phyloP scores from a whole-genome alignment of 1,284 basidiomycete species.

The Chondrostereum purpureum region DNA sequence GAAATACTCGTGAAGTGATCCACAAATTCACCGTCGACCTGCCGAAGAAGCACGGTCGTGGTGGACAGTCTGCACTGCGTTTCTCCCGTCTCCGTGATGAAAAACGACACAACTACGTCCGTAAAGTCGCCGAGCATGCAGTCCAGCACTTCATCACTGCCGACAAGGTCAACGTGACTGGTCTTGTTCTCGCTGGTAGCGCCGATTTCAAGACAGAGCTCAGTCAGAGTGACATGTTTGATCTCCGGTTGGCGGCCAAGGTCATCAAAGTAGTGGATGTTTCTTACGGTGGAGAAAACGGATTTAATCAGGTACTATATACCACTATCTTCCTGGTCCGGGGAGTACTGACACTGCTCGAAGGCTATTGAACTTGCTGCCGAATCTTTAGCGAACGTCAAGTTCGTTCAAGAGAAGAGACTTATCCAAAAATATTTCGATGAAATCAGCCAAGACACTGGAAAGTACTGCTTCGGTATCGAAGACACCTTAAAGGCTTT shows the following conservation, averaged over 20 bases:
- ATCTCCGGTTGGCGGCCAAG: slow-evolving; percentile 82
- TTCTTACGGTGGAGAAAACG: slow-evolving; percentile 98
- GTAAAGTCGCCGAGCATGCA: slow-evolving; percentile 95
- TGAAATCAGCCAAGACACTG: slow-evolving; percentile 97
- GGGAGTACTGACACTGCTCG: no score
- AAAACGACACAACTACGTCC: slow-evolving; percentile 99
- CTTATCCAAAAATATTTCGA: slow-evolving; percentile 98
- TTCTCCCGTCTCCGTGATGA: slow-evolving; percentile 99
- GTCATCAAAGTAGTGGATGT: slow-evolving; percentile 98
- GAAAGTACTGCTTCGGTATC: slow-evolving; percentile 97
- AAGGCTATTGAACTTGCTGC: slow-evolving; percentile 96
- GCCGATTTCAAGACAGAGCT: slow-evolving; percentile 99
- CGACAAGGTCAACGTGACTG: slow-evolving; percentile 98
- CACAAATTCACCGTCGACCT: slow-evolving; percentile 99
- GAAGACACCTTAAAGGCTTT: slow-evolving; percentile 96
- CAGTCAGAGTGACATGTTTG: slow-evolving; percentile 95
- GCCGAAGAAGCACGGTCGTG: slow-evolving; percentile 99
- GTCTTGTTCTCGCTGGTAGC: slow-evolving; percentile 94
- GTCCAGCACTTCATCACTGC: slow-evolving; percentile 98
- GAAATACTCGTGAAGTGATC: slow-evolving; percentile 95
- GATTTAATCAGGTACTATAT: slow-evolving; percentile 97
- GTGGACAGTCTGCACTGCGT: slow-evolving; percentile 99
- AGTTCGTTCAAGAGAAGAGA: slow-evolving; percentile 98
- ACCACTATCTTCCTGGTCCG: no score
- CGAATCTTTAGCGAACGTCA: slow-evolving; percentile 95